phyloP scores from a whole-genome alignment of 768 basidiomycete genomes.

The Pulveroboletus frians region DNA sequence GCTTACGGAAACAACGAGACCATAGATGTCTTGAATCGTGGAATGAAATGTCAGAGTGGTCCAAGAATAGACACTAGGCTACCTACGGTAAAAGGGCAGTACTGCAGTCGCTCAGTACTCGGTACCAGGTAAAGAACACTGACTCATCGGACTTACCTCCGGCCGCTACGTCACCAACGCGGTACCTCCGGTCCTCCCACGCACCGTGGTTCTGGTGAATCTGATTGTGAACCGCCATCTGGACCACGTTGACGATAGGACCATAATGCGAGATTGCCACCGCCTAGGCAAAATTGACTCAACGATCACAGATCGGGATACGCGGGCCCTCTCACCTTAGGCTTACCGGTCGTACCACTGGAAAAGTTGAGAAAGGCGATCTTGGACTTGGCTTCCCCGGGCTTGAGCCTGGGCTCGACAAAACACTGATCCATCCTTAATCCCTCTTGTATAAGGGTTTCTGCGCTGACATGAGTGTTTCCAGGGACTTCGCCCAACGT shows the following conservation, averaged over 20 bases:
- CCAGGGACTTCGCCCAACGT: conserved; percentile 20
- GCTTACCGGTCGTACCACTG: conserved; percentile 67
- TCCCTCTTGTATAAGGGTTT: conserved; percentile 46
- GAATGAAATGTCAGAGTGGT: conserved; percentile 8
- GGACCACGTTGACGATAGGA: conserved; percentile 60
- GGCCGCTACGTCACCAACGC: conserved; percentile 52
- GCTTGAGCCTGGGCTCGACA: conserved; percentile 40
- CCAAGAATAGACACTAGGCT: conserved; percentile 5
- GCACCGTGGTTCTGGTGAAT: conserved; percentile 36
- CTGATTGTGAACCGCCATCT: conserved; percentile 49
- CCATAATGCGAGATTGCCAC: conserved; percentile 63
- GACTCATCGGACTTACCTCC: conserved; percentile 42
- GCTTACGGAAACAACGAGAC: conserved; percentile 51
- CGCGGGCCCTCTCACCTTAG: conserved; percentile 15
- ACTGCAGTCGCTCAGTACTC: conserved; percentile 32
- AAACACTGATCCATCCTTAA: conserved; percentile 34
- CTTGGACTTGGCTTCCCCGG: conserved; percentile 56
- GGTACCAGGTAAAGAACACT: neutral
- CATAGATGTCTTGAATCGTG: conserved; percentile 49
- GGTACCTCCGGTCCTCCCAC: conserved; percentile 37
- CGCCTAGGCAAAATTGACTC: conserved; percentile 37
- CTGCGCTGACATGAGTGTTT: conserved; percentile 31
- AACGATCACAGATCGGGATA: neutral
- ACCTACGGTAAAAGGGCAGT: conserved; percentile 57
- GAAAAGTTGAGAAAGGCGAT: conserved; percentile 69